Evolutionary conservation across 306 rosid species (phyloP), one percentile per base, ranked within the genome.

Genomic region (Vigna nakashimae): DNA sequence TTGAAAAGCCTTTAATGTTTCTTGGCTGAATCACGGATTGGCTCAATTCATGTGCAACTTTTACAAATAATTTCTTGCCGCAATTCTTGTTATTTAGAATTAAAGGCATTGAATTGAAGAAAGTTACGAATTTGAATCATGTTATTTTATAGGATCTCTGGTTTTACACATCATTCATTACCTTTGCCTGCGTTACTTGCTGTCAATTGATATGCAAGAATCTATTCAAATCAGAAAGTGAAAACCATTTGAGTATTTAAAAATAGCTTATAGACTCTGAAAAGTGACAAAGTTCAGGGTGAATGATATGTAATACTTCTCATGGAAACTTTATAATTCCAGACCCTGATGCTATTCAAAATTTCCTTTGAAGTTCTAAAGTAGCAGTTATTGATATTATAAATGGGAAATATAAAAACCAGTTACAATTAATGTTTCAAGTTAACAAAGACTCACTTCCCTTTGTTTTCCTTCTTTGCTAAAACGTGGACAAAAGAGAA

Each of bases 11-110:
- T 45, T 12, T 55, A 57, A 65, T 48, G 72, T 4, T 59, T 62
- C 56, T 71, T 70, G 74, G 71, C 75, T 36, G 53, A 51, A 60
- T 52, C 49, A 65, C 51, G 81, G 34, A 79, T 59, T 81, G 82
- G 52, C 75, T 69, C 80, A 63, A 65, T 55, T 78, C 69, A 74
- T 79, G 34, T 79, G 75, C 73, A 63, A 65, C 49, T 76, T 63
- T n/a, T 69, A 62, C 77, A 51, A 60, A 68, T 45, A 40, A 56
- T 69, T 59, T 79, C 30, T 63, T 63, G 36, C 48, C 26, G 7
- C 71, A 63, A 62, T 32, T 45, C 66, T n/a, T n/a, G 24, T 63
- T 34, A 24, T 76, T 69, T 36, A 43, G 45, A 60, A 69, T 53
- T 55, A 16, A 64, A 46, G n/a, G 62, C 38, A 34, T 20, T 55